Evolutionary conservation across 805 yeast genomes (phyloP).

Genomic region (Kuraishia molischiana): DNA sequence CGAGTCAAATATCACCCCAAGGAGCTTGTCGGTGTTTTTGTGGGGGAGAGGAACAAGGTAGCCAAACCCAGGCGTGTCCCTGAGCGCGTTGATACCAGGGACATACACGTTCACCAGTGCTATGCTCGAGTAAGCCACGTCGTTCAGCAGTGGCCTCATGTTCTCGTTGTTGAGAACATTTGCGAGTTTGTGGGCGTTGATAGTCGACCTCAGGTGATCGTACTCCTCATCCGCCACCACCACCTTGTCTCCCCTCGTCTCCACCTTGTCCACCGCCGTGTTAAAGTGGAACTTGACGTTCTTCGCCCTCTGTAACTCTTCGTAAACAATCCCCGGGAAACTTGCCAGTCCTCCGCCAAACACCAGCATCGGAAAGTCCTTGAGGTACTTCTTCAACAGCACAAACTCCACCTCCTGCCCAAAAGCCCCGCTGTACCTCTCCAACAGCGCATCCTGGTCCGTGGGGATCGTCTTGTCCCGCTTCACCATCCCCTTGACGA

Average conservation of each 20-base stretch:
- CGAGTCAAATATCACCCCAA: conserved; percentile 93
- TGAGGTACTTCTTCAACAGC: conserved; percentile 26
- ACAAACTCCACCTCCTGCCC: conserved; percentile 29
- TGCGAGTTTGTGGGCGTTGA: conserved; percentile 33
- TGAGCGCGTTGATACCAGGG: conserved; percentile 31
- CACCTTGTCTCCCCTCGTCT: conserved; percentile 9
- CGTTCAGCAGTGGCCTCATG: conserved; percentile 8
- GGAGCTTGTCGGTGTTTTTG: conserved; percentile 41
- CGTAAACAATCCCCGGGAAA: conserved; percentile 29
- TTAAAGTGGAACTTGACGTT: conserved; percentile 23
- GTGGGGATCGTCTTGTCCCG: conserved; percentile 9
- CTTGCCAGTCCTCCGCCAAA: conserved; percentile 44
- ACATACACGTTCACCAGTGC: conserved; percentile 63
- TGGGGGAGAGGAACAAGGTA: conserved; percentile 61
- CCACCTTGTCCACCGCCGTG: conserved; percentile 2
- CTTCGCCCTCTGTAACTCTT: conserved; percentile 22
- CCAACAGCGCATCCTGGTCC: conserved; percentile 1
- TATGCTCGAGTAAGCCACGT: conserved; percentile 34
- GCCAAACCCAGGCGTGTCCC: conserved; percentile 60
- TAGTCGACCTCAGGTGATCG: conserved; percentile 54
- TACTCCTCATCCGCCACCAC: conserved; percentile 12
- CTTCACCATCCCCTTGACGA: conserved; percentile 34
- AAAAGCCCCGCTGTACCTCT: conserved; percentile 27
- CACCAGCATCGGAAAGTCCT: conserved; percentile 52
- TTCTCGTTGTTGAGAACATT: conserved; percentile 14